Evolutionary conservation across 768 basidiomycete genomes (phyloP), one percentile per base, ranked within the genome.

Genomic region (Nidularia sp.): DNA sequence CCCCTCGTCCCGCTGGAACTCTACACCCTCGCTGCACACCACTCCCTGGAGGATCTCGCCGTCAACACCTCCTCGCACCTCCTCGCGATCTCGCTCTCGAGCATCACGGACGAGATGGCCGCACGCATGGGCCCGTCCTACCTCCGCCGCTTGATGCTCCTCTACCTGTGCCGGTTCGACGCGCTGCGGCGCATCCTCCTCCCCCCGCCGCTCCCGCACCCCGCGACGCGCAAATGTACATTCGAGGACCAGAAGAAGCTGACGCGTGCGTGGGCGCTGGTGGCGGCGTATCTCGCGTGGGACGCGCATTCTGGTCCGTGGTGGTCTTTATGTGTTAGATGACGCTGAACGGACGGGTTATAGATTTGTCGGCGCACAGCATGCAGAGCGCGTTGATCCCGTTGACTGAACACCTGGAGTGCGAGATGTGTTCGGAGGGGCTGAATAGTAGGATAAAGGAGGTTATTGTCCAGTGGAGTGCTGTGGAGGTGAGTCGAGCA

Each of bases 381-480:
- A 80, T 84, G 56, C 75, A 80, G 54, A 63, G 66, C 5, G 73
- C 77, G 5, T 69, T 84, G 36, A 66, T 68, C 5, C 77, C 83
- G 34, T 59, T 83, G 32, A 71, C 69, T 6, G 76, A 79, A 22
- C 73, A 75, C 44, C 58, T 83, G 1, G 55, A 64, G 5, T 84
- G 82, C 63, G 67, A 71, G 0, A 55, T 70, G 9, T 84, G 82
- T 60, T 69, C 69, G 46, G 53, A 63, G 13, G 59, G 67, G 9
- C 63, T 84, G 34, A 61, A 68, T 35, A 74, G 75, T 29, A 71
- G 79, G n/a, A 70, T 82, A 32, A 74, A 71, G 52, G 66, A 69
- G 18, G 70, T 83, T 31, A 58, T 80, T 18, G 57, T 72, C 12
- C 73, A 80, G 57, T 84, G 83, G 82, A 74, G 78, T 3, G 67